Evolutionary conservation across 192 early-diverging fungal genomes (phyloP).

Genomic region (Helicostylum pulchrum): DNA sequence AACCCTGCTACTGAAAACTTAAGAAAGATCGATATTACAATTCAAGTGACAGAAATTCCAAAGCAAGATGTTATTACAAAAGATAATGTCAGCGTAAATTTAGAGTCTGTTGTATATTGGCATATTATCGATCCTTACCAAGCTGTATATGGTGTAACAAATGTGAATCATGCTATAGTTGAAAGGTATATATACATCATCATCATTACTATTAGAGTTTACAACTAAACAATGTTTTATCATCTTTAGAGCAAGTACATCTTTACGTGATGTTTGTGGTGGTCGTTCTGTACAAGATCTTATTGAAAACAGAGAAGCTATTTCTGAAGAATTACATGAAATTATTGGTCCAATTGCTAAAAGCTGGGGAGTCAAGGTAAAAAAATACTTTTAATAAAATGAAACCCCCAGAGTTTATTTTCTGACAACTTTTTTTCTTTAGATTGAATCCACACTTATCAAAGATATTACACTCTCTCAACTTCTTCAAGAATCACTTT

Average conservation of each 20-base stretch:
- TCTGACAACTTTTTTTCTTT: neutral
- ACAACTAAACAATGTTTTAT: neutral
- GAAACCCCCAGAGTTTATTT: too few species aligned
- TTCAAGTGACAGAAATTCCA: constrained; percentile 63
- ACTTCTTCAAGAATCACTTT: constrained; percentile 78
- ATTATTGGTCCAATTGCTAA: constrained; percentile 80
- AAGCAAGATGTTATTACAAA: constrained; percentile 80
- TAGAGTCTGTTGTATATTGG: constrained; percentile 89
- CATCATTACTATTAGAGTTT: too few species aligned
- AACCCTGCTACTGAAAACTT: constrained; percentile 45
- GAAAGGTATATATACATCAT: constrained; percentile 55
- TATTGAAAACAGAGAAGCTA: constrained; percentile 85
- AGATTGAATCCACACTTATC: constrained; percentile 76
- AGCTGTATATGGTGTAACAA: constrained; percentile 71
- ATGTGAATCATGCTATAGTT: constrained; percentile 71
- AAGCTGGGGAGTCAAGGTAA: constrained; percentile 75
- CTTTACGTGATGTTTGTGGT: constrained; percentile 79
- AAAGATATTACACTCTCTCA: constrained; percentile 79
- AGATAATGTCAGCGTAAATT: constrained; percentile 83
- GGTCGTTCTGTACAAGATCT: constrained; percentile 77
- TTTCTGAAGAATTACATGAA: constrained; percentile 79
- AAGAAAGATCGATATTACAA: constrained; percentile 54
- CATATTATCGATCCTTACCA: constrained; percentile 76
- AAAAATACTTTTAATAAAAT: neutral
- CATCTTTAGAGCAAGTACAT: constrained; percentile 70